Evolutionary conservation across 1,139 yeast genomes (phyloP).

Genomic region (Arxiozyma bovina): DNA sequence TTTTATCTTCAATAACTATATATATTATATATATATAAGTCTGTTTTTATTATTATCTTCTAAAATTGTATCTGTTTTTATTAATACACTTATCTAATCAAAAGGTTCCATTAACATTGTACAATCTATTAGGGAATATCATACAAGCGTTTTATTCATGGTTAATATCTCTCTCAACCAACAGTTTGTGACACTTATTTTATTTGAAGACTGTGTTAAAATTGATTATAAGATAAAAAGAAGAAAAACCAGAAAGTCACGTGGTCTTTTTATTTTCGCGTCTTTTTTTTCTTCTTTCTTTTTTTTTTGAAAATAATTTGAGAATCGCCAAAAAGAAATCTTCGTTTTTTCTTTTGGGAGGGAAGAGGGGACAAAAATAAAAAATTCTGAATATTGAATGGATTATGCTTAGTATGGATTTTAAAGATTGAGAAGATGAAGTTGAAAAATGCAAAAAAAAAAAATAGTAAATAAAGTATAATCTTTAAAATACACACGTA

Average conservation of each 20-base stretch:
- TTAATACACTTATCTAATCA: too few species aligned
- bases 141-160: neutral
- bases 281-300: neutral
- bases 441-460: neutral
- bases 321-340: neutral
- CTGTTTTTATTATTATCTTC: too few species aligned
- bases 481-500: too few species aligned
- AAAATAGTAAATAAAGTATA: neutral
- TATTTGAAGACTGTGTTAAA: neutral
- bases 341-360: neutral
- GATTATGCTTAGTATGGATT: too few species aligned
- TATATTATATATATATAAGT: too few species aligned
- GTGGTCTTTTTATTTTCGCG: constrained; percentile 1
- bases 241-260: neutral
- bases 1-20: too few species aligned
- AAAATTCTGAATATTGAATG: too few species aligned
- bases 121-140: neutral
- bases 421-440: neutral
- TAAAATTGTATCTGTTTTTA: neutral
- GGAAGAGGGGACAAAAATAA: neutral
- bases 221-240: neutral
- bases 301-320: neutral
- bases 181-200: neutral
- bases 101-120: too few species aligned
- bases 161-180: neutral